Evolutionary conservation across 2,329 filamentous ascomycete species (phyloP).

Genomic region (Epicoccum nigrum): DNA sequence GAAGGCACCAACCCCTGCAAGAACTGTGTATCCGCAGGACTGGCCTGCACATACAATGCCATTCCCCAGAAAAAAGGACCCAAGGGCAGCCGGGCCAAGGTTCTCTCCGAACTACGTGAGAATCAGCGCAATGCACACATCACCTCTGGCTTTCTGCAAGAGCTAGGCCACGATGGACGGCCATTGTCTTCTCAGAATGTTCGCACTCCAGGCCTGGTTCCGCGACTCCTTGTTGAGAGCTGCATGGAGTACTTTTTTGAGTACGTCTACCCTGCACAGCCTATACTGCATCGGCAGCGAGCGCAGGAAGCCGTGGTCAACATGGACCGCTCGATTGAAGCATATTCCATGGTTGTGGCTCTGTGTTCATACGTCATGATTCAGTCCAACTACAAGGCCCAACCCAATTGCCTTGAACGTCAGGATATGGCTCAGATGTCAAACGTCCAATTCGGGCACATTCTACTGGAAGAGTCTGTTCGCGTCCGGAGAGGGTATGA

Average conservation of each 20-base stretch:
- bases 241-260: constrained; percentile 68
- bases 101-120: constrained; percentile 67
- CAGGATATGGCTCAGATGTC: constrained; percentile 50
- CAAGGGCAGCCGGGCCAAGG: constrained; percentile 66
- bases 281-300: constrained; percentile 60
- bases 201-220: constrained; percentile 56
- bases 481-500: constrained; percentile 62
- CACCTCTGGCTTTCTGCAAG: constrained; percentile 48
- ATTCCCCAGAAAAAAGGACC: constrained; percentile 69
- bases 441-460: constrained; percentile 56
- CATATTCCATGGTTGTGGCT: constrained; percentile 63
- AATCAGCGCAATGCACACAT: constrained; percentile 55
- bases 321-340: constrained; percentile 60
- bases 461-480: constrained; percentile 65
- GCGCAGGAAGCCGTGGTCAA: constrained; percentile 60
- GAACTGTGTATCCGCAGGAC: constrained; percentile 64
- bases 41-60: constrained; percentile 69
- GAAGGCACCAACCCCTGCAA: constrained; percentile 62
- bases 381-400: constrained; percentile 55
- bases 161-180: constrained; percentile 49
- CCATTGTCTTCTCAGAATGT: constrained; percentile 52
- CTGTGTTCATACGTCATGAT: constrained; percentile 59
- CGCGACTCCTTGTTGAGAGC: constrained; percentile 56
- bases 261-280: constrained; percentile 69
- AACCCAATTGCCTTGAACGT: constrained; percentile 55